A percentile compares a stretch with the other conserved stretches of the same genome.
Conservation (phyloP, 805 yeast species). For the Candida maesae region DNA sequence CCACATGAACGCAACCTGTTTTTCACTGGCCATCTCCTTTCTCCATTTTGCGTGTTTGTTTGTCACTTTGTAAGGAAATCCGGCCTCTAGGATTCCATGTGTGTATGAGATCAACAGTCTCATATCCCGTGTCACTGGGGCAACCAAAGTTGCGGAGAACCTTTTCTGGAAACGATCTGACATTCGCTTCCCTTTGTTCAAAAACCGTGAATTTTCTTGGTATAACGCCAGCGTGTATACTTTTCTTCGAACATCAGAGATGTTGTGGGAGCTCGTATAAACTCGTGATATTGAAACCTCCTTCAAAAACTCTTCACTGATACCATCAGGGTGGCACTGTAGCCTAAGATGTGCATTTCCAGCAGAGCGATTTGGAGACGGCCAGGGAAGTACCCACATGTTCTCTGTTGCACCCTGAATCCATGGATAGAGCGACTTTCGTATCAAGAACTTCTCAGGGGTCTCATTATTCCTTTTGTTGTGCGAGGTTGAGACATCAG, state of each 20-base stretch:
- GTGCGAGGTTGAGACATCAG: too few species aligned
- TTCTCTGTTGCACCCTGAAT: constrained; percentile 26
- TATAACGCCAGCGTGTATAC: constrained; percentile 17
- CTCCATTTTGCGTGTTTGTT: constrained; percentile 35
- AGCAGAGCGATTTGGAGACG: constrained; percentile 14
- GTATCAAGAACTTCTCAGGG: constrained; percentile 4
- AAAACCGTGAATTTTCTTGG: constrained; percentile 10
- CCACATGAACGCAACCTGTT: constrained; percentile 21
- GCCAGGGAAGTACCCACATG: constrained; percentile 31
- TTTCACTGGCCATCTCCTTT: constrained; percentile 24
- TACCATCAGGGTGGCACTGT: constrained; percentile 14
- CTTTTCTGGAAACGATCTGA: constrained; percentile 14
- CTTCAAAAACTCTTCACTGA: constrained; percentile 13
- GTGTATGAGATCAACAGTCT: constrained; percentile 11
- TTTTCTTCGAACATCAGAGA: constrained; percentile 20
- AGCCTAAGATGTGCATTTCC: constrained; percentile 28
- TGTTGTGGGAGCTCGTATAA: constrained; percentile 13
- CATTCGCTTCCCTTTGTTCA: constrained; percentile 3
- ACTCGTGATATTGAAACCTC: constrained; percentile 7
- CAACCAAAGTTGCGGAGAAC: constrained; percentile 15
- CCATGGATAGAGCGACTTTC: constrained; percentile 34
- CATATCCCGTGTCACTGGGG: constrained; percentile 27
- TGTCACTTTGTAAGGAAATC: constrained; percentile 9
- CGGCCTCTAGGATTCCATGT: constrained; percentile 4
- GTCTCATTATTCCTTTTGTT: neutral